Evolutionary conservation across 768 basidiomycete genomes (phyloP).

Genomic region (Neoboletus brunneissimus): DNA sequence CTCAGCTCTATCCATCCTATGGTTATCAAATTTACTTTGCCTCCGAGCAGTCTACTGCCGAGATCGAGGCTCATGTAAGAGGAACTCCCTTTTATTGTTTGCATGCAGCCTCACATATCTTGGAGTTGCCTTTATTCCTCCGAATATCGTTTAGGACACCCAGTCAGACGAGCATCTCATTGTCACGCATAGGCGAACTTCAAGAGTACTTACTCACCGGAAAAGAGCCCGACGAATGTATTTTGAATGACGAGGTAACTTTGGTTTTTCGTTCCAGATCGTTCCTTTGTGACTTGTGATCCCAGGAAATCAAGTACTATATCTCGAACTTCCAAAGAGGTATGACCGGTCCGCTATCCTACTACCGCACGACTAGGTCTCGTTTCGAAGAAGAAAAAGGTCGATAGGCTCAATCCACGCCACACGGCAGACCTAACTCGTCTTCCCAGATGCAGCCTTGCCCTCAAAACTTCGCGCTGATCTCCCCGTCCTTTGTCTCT

Average conservation of each 20-base stretch:
- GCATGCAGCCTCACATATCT: conserved; percentile 25
- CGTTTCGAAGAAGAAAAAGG: conserved; percentile 67
- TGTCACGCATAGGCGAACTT: conserved; percentile 4
- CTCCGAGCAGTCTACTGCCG: conserved; percentile 45
- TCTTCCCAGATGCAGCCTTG: conserved; percentile 41
- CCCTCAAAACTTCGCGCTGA: conserved; percentile 41
- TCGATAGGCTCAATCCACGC: conserved; percentile 1
- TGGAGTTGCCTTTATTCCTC: conserved; percentile 19
- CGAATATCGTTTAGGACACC: conserved; percentile 6
- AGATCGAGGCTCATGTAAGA: conserved; percentile 58
- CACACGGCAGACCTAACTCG: not conserved
- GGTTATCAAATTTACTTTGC: conserved; percentile 72
- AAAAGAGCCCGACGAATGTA: conserved; percentile 5
- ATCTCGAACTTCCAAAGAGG: conserved; percentile 41
- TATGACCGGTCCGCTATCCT: conserved; percentile 74
- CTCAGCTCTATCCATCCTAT: conserved; percentile 50
- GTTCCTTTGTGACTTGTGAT: conserved; percentile 4
- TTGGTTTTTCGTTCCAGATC: not conserved
- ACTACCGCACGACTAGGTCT: conserved; percentile 60
- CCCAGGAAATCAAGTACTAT: conserved; percentile 58
- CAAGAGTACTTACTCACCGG: conserved; percentile 6
- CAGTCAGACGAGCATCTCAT: not conserved
- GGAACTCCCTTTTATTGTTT: not conserved
- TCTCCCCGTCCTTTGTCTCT: conserved; percentile 60
- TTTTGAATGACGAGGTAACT: conserved; percentile 21